These are phyloP conservation scores for Penicillium sp. DNA, from an alignment of 2,329 filamentous ascomycete genomes.

Conservation along the genomic window DNA sequence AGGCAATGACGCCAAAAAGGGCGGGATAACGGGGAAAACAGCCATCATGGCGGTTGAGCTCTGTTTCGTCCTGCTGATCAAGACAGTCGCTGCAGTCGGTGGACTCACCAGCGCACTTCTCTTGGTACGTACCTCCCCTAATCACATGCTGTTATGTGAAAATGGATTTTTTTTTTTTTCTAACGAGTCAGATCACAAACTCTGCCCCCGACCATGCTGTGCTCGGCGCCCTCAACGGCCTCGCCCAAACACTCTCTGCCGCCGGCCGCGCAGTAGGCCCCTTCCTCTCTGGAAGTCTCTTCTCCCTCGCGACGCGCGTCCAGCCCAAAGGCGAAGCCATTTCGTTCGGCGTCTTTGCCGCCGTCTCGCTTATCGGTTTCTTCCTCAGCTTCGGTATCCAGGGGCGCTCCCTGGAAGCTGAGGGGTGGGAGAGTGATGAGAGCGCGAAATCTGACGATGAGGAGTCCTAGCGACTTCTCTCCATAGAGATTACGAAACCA, in stretches of 20 bases:
- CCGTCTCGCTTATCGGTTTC: constrained; percentile 80
- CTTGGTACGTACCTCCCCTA: constrained; percentile 61
- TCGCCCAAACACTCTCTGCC: constrained; percentile 91
- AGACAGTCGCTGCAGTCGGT: constrained; percentile 88
- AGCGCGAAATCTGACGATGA: constrained; percentile 54
- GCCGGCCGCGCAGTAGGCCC: constrained; percentile 87
- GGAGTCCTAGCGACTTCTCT: constrained; percentile 22
- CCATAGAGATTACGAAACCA: background rate
- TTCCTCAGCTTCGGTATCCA: constrained; percentile 77
- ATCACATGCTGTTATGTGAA: background rate
- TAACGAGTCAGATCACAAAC: constrained; percentile 76
- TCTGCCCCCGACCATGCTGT: constrained; percentile 84
- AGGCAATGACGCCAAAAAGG: constrained; percentile 61
- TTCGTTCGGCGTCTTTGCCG: constrained; percentile 86
- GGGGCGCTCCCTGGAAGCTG: constrained; percentile 63
- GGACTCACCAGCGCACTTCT: constrained; percentile 88
- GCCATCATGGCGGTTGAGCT: constrained; percentile 79
- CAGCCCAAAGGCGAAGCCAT: constrained; percentile 81
- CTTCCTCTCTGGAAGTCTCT: constrained; percentile 84
- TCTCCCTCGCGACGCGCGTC: constrained; percentile 75
- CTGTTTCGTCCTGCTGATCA: constrained; percentile 79
- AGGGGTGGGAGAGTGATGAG: constrained; percentile 56
- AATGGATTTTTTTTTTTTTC: background rate
- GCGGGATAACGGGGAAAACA: constrained; percentile 62
- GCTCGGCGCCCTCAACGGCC: constrained; percentile 86